These are phyloP conservation scores for Aspergillus oerlinghausenensis DNA, from an alignment of 2,329 filamentous ascomycete species.

Conservation along the genomic window DNA sequence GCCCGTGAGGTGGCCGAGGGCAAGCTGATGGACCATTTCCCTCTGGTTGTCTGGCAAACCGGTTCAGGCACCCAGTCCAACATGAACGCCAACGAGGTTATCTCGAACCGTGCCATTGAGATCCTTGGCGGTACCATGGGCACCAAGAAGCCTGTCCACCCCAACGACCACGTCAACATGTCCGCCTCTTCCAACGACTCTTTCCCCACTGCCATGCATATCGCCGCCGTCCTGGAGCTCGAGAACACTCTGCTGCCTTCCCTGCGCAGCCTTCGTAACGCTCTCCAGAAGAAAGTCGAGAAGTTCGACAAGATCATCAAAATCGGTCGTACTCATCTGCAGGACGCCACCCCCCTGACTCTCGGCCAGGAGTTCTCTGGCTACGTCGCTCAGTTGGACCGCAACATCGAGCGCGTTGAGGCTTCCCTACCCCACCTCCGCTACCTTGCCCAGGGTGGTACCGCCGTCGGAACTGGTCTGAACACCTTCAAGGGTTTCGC, in stretches of 20 bases:
- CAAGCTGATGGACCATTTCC: constrained; percentile 95
- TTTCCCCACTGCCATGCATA: constrained; percentile 99
- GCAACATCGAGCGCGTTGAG: constrained; percentile 82
- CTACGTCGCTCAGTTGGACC: constrained; percentile 91
- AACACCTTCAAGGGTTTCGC: constrained; percentile 97
- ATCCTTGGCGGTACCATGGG: constrained; percentile 92
- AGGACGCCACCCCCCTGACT: constrained; percentile 93
- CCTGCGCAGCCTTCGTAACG: constrained; percentile 73
- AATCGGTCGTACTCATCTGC: constrained; percentile 95
- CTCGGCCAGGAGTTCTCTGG: constrained; percentile 97
- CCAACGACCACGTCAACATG: constrained; percentile 99
- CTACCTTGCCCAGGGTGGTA: constrained; percentile 89
- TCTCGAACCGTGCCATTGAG: constrained; percentile 98
- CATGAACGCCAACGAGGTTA: constrained; percentile 99
- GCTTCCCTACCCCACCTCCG: constrained; percentile 76
- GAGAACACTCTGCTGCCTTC: constrained; percentile 80
- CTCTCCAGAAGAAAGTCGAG: constrained; percentile 82
- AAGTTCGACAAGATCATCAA: constrained; percentile 95
- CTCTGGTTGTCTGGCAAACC: constrained; percentile 98
- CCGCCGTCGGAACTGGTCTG: constrained; percentile 92
- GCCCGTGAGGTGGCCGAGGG: constrained; percentile 87
- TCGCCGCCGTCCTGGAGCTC: constrained; percentile 90
- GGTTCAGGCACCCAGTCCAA: constrained; percentile 98
- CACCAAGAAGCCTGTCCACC: constrained; percentile 96
- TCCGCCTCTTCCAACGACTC: constrained; percentile 98